Conservation (phyloP, 2,329 filamentous ascomycete species). For the Trichothecium sympodiale region DNA sequence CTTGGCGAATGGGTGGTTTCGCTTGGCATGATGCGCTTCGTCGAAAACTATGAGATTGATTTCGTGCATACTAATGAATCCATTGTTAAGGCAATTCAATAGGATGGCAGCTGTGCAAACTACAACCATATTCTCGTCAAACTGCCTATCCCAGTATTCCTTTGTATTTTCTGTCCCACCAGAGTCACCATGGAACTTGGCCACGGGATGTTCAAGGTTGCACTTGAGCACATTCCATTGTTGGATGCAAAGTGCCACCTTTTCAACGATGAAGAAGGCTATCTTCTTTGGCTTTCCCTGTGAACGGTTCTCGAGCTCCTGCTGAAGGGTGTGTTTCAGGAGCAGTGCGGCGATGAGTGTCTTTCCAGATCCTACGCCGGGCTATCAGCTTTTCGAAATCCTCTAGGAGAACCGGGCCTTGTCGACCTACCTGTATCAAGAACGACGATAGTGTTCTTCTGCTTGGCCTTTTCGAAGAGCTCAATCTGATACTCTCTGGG, state of each 20-base stretch:
- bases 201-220: conserved; percentile 69
- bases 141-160: conserved; percentile 40
- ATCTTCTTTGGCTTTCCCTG: conserved; percentile 49
- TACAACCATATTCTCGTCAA: conserved; percentile 63
- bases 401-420: conserved; percentile 2
- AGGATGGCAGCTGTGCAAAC: conserved; percentile 90
- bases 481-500: conserved; percentile 88
- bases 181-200: conserved; percentile 65
- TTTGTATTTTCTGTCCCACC: conserved; percentile 25
- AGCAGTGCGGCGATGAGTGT: conserved; percentile 90
- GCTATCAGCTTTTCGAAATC: conserved; percentile 3
- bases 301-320: conserved; percentile 62
- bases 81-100: conserved; percentile 63
- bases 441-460: conserved; percentile 82
- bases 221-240: conserved; percentile 72
- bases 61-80: conserved; percentile 67
- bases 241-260: conserved; percentile 81
- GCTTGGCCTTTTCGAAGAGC: conserved; percentile 77
- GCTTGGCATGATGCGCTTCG: conserved; percentile 93
- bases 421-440: conserved; percentile 62
- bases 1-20: conserved; percentile 78
- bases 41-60: conserved; percentile 92
- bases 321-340: conserved; percentile 62
- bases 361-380: conserved; percentile 67
- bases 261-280: conserved; percentile 85